Evolutionary conservation across 306 rosid species (phyloP), one percentile per base, ranked within the genome.

Genomic region (Alnus glutinosa): DNA sequence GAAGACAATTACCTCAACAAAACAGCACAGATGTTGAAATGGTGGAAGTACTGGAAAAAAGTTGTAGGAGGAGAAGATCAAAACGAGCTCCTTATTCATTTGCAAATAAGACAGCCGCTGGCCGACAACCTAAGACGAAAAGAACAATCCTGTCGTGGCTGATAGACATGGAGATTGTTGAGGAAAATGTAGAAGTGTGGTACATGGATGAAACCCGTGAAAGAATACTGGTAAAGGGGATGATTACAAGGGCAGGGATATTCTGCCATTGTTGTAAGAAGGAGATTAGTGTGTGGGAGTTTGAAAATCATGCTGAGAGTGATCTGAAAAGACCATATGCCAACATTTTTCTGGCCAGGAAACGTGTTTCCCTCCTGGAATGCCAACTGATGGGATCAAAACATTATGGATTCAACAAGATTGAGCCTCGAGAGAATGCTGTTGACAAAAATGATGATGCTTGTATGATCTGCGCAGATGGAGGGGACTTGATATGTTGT

Each of bases 401-500:
- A 48, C 61, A 30, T 9, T 54, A 4, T 58, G 50, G 77, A 73
- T 19, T 54, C 6, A 39, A 79, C 6, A 3, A 9, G 30, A 55
- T 62, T 50, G 32, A 69, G 42, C 79, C 70, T 1, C 44, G 16
- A 4, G 42, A 44, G 64, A 51, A 48, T 39, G 79, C 69, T 32
- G 0, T 12, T 18, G 83, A 83, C 50, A 72, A n/a, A 4, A 74
- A 69, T 42, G 90, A 86, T 7, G 84, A 63, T 74, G 70, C 80
- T 34, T 85, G 89, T 54, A 28, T 77, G 13, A 39, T 89, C 8
- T 86, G 92, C 3, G 89, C 87, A 5, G 80, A 81, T 71, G 85
- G 86, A 68, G 92, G 86, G 16, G 82, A 80, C 55, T 66, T 85
- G 55, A 61, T 85, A 23, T 78, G 85, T 48, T 89, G 89, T 79